Percentiles rank a stretch among this genome's conserved stretches.
Evolutionary conservation across 805 yeast genomes (phyloP).

Genomic region (Saccharomyces paradoxus): DNA sequence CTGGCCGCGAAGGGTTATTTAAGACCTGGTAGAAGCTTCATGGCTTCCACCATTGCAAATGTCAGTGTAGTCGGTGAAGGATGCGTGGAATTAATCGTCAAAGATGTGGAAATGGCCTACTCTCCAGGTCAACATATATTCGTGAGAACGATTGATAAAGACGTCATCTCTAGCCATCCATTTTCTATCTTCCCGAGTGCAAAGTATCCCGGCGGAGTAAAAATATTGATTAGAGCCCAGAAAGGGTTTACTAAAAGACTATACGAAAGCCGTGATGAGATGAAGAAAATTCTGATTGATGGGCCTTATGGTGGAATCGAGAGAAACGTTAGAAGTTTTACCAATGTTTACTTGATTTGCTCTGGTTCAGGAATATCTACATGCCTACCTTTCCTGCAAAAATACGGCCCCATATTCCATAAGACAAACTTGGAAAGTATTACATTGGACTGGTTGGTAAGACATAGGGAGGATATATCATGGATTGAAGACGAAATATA

Average conservation of each 20-base stretch:
- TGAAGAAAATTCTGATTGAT: neutral
- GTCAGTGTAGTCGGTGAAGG: neutral
- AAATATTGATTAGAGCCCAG: neutral
- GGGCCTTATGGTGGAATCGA: neutral
- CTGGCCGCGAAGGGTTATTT: neutral
- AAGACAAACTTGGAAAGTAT: neutral
- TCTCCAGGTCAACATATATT: neutral
- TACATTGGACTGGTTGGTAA: neutral
- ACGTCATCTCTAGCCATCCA: neutral
- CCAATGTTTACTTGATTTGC: neutral
- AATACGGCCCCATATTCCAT: neutral
- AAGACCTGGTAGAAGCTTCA: neutral
- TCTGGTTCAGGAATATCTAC: neutral
- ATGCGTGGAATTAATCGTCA: neutral
- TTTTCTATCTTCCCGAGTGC: neutral
- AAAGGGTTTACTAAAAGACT: neutral
- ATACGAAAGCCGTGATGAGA: neutral
- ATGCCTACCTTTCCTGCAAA: neutral
- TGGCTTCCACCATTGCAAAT: neutral
- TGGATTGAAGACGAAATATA: neutral
- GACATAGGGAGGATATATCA: neutral
- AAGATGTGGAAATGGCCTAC: neutral
- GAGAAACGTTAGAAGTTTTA: neutral
- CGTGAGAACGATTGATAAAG: neutral
- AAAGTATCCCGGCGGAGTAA: neutral